Evolutionary conservation across 2,329 filamentous ascomycete species (phyloP).

Genomic region (Fusarium foetens): DNA sequence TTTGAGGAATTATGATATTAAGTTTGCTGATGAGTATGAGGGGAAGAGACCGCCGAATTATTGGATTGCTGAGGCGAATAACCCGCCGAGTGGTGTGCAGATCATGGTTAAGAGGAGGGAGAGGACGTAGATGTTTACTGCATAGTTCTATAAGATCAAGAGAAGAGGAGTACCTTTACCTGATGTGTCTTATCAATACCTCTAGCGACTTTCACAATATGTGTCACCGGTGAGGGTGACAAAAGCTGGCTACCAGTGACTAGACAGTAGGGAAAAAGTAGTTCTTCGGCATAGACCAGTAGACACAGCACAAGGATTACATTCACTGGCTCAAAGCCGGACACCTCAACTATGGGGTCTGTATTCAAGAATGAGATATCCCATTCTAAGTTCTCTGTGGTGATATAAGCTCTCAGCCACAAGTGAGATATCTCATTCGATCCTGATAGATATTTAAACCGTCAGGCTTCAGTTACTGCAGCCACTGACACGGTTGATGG

Average conservation of each 20-base stretch:
- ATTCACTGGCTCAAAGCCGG: neutral
- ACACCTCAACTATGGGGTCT: neutral
- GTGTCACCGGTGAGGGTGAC: too few relatives aligned
- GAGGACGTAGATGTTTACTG: neutral
- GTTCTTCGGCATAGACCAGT: too few relatives aligned
- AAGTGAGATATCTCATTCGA: neutral
- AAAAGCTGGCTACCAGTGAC: neutral
- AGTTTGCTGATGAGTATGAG: slow-evolving; percentile 32
- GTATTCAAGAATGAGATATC: neutral
- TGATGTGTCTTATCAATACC: neutral
- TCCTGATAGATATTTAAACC: neutral
- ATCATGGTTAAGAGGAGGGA: slow-evolving; percentile 34
- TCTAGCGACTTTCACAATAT: neutral
- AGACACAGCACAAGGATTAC: neutral
- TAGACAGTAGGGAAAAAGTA: neutral
- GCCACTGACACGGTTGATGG: neutral
- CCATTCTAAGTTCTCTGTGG: too few relatives aligned
- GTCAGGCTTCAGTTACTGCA: neutral
- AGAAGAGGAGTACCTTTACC: fast-evolving
- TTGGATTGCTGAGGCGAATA: slow-evolving; percentile 36
- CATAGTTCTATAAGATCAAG: neutral
- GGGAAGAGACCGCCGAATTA: slow-evolving; percentile 34
- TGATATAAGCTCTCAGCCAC: neutral
- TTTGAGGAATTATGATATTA: slow-evolving; percentile 36
- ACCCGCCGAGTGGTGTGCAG: slow-evolving; percentile 30